These are phyloP conservation scores for Panus rudis DNA, from an alignment of 768 basidiomycete genomes.

Conservation along the genomic window DNA sequence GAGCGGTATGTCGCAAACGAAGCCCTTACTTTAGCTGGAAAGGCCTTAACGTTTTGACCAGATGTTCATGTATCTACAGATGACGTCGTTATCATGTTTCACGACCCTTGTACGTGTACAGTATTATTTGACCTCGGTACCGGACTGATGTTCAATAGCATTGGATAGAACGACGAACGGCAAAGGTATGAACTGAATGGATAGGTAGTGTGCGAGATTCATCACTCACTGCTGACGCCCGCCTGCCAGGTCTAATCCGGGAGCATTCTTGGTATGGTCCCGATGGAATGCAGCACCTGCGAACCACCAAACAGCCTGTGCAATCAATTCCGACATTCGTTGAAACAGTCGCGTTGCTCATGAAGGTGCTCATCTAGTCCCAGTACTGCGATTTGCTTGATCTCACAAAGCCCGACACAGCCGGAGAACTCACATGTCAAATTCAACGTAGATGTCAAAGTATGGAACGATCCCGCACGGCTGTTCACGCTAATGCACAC, in stretches of 20 bases:
- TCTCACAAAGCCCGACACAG: conserved; percentile 23
- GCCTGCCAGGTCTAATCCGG: conserved; percentile 44
- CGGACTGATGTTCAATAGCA: conserved; percentile 27
- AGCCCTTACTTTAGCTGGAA: conserved; percentile 27
- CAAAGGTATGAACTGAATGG: conserved; percentile 35
- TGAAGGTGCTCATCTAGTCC: conserved; percentile 43
- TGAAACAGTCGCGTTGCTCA: conserved; percentile 72
- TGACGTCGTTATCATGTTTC: conserved; percentile 86
- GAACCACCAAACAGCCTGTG: conserved; percentile 71
- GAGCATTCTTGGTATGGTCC: conserved; percentile 39
- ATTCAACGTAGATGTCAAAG: conserved; percentile 88
- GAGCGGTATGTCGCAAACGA: conserved; percentile 62
- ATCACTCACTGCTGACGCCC: conserved; percentile 11
- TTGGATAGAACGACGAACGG: conserved; percentile 80
- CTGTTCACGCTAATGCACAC: conserved; percentile 73
- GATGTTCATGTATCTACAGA: conserved; percentile 91
- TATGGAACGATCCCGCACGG: conserved; percentile 77
- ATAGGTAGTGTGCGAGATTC: neutral
- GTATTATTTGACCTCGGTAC: neutral
- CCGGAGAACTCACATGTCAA: conserved; percentile 67
- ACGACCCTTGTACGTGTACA: conserved; percentile 64
- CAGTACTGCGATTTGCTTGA: neutral
- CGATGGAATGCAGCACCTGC: conserved; percentile 61
- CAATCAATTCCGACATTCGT: conserved; percentile 90
- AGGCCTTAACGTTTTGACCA: conserved; percentile 46